Base-by-base conservation (phyloP, 2,329 filamentous ascomycete species). In the Cordyceps sp. region DNA sequence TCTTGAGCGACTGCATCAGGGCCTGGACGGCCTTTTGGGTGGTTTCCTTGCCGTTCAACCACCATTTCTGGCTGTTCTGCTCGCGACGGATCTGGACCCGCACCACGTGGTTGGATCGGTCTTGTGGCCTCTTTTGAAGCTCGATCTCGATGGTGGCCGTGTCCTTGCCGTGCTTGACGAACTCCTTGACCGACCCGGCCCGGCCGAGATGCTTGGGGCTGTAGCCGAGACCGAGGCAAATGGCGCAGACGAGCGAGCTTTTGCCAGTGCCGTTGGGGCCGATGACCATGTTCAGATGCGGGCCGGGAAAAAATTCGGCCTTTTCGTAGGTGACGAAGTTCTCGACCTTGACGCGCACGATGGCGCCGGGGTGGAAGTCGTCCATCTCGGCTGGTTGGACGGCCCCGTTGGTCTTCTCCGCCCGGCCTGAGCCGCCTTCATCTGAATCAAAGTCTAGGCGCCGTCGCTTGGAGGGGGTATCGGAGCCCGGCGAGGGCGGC, bases 211-310 rank as follows among this genome's bases (percentile, higher is more conserved):
- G 73, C 54, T 78, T 72, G 17, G 86, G 75, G 21, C 73, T 70
- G 64, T 79, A 94, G 30, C 90, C 90, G 18, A 98, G 61, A 3
- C 90, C 90, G 12, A 98, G 59, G 48, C 90, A 96, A 42, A 98
- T 93, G 28, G 90, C 90, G 55, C 90, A 98, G 27, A 98, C 88
- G 18, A 98, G 65, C 0, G 90, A 94, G 56, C 88, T 96, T 58
- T 98, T 98, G 34, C 90, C 90, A 0, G 90, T 96, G 22, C 90
- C 90, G 47, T 98, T 98, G n/a, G 90, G 90, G 0, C 90, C 90
- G 43, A 98, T 93, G 33, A 98, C 78, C 88, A 98, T 96, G 52
- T 98, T 98, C 47, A 98, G 56, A 49, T 82, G 88, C 1, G 90
- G 88, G 0, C 90, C 90, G 10, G 85, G 84, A 36, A 78, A 73